phyloP scores from a whole-genome alignment of 2,329 filamentous ascomycete genomes.

The Aureobasidium melanogenum region DNA sequence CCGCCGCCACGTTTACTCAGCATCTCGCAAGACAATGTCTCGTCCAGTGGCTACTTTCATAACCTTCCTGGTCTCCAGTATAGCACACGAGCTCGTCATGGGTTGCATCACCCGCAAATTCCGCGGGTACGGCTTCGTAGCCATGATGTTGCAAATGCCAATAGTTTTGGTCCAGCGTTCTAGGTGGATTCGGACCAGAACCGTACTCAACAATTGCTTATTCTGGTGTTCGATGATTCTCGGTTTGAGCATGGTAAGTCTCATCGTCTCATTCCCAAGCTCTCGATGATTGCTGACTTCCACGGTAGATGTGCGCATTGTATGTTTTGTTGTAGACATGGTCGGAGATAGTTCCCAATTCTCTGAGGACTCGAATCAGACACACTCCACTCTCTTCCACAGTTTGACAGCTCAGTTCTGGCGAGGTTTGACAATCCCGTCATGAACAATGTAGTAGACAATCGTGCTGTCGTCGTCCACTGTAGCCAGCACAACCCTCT shows the following conservation, averaged over 20 bases:
- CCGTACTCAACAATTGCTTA: constrained; percentile 57
- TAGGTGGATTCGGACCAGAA: constrained; percentile 61
- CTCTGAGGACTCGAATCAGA: background rate
- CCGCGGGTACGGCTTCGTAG: constrained; percentile 83
- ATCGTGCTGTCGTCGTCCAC: constrained; percentile 74
- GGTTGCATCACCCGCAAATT: constrained; percentile 97
- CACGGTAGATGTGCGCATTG: constrained; percentile 47
- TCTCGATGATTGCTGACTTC: constrained; percentile 14
- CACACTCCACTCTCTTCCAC: background rate
- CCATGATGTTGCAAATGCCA: constrained; percentile 94
- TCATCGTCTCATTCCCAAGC: constrained; percentile 7
- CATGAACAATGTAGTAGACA: constrained; percentile 76
- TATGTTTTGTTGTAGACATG: constrained; percentile 46
- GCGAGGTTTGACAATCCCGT: constrained; percentile 77
- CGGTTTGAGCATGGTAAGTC: constrained; percentile 27
- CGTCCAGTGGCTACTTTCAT: constrained; percentile 71
- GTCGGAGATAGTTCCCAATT: background rate
- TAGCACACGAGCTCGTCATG: constrained; percentile 94
- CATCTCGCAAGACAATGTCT: constrained; percentile 67
- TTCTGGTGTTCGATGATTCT: constrained; percentile 29
- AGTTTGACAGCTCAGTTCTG: constrained; percentile 54
- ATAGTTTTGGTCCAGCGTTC: constrained; percentile 88
- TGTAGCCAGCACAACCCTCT: constrained; percentile 65
- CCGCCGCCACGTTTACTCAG: constrained; percentile 85
- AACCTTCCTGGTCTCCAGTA: constrained; percentile 81